Percentiles rank a stretch among this genome's conserved stretches.
These are phyloP conservation scores for Earliella scabrosa DNA, from an alignment of 1,284 basidiomycete genomes.

Conservation along the genomic window DNA sequence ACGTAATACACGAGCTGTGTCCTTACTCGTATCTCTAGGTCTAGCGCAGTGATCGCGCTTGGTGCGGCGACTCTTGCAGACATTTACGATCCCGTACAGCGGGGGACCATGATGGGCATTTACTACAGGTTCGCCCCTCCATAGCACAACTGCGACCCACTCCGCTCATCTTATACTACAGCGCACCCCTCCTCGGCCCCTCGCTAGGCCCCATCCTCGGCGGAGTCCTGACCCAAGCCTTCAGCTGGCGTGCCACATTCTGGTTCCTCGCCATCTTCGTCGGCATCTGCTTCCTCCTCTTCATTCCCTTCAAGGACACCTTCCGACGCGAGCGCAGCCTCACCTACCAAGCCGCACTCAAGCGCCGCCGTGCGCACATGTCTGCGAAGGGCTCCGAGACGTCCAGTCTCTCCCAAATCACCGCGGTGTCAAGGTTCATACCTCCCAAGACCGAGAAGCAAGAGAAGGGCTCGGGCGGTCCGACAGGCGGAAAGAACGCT, in stretches of 20 bases:
- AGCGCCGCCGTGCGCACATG: slow-evolving; percentile 27
- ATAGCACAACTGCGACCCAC: not conserved
- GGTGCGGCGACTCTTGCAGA: slow-evolving; percentile 85
- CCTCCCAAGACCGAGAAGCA: not conserved
- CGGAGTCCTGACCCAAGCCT: slow-evolving; percentile 70
- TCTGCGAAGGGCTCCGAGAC: slow-evolving; percentile 23
- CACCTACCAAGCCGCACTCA: slow-evolving; percentile 70
- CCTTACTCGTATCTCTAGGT: slow-evolving; percentile 44
- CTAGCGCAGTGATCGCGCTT: slow-evolving; percentile 76
- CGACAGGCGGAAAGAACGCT: slow-evolving; percentile 8
- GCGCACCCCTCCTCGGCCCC: slow-evolving; percentile 48
- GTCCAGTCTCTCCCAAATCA: slow-evolving; percentile 22
- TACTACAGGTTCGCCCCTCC: slow-evolving; percentile 51
- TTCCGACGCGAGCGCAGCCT: slow-evolving; percentile 82
- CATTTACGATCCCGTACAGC: slow-evolving; percentile 79
- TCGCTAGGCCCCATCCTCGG: slow-evolving; percentile 75
- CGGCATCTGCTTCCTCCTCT: slow-evolving; percentile 57
- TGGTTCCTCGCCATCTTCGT: slow-evolving; percentile 79
- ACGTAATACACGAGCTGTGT: no score
- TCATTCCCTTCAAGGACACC: slow-evolving; percentile 81
- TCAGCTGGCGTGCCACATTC: slow-evolving; percentile 80
- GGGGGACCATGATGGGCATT: slow-evolving; percentile 81
- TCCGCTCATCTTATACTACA: slow-evolving; percentile 42
- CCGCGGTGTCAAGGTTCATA: slow-evolving; percentile 19
- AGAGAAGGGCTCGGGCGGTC: not conserved